Evolutionary conservation across 352 stramenopile species (phyloP), one percentile per base, ranked within the genome.

Genomic region (Hyaloperonospora arabidopsidis): DNA sequence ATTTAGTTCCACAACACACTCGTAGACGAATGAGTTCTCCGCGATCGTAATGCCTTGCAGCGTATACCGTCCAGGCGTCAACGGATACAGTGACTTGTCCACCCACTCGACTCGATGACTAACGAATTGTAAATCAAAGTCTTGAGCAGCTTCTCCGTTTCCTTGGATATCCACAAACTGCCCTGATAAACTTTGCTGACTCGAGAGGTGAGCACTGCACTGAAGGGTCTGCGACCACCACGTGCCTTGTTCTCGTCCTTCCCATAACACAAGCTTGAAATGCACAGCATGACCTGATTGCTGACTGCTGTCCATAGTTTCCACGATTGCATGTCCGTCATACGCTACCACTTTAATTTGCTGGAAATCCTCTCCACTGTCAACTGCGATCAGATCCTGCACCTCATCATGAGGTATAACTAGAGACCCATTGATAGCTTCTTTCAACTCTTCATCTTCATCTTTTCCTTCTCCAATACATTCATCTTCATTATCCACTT

Each of bases 31-130:
- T 18, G 66, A 62, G 32, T 79, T 85, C 44, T 75, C 67, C 8
- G 68, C 74, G 8, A 87, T 78, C 1, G 76, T 85, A 41, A 72
- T 74, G 13, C 77, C 77, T 18, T 61, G 59, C n/a, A 87, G 21
- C 21, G 70, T 56, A 40, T 87, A 87, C 0, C 23, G 43, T n/a
- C 76, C 76, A 4, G 74, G 74, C 0, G 70, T 85, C 25, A 87
- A 45, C 5, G 74, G 76, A 14, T 63, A 57, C 43, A 87, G 48
- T 11, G 65, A 57, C 1, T 63, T 54, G 4, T 49, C 28, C 40
- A 79, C 2, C 0, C 32, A 6, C 34, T 76, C 60, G 8, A 68
- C 19, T 49, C 51, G 50, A 49, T 73, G 48, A 18, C 34, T n/a
- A 19, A 69, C 34, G 6, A 47, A 47, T n/a, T 19, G 46, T 17